Evolutionary conservation across 2,329 filamentous ascomycete species (phyloP).

Genomic region (Colletotrichum falcatum): DNA sequence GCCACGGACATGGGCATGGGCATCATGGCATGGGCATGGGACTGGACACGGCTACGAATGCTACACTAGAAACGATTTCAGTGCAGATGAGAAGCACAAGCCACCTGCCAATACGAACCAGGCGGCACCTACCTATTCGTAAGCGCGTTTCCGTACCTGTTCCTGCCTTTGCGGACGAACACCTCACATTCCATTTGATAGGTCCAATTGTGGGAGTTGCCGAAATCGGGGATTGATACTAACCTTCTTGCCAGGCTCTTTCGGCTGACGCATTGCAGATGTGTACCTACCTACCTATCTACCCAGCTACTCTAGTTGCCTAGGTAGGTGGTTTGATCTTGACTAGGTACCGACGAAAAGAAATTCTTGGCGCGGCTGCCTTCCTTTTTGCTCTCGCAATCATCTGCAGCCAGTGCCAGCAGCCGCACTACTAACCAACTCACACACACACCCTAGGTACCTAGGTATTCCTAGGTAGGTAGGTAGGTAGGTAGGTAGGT

Average conservation of each 20-base stretch:
- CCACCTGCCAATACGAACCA: slow-evolving; percentile 28
- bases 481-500: too few species aligned
- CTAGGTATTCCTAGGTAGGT: too few species aligned
- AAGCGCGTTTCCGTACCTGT: neutral
- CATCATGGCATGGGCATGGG: neutral
- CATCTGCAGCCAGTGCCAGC: slow-evolving; percentile 11
- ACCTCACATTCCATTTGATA: neutral
- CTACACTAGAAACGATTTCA: neutral
- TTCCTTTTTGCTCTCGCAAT: slow-evolving; percentile 21
- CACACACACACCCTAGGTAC: too few species aligned
- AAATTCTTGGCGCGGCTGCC: slow-evolving; percentile 8
- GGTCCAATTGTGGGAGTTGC: neutral
- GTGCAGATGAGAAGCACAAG: slow-evolving; percentile 18
- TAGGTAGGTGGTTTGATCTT: too few species aligned
- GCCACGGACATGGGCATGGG: too few species aligned
- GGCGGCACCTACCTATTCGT: neutral
- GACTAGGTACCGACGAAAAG: slow-evolving; percentile 16
- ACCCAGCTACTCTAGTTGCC: too few species aligned
- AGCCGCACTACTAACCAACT: neutral
- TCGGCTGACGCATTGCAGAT: neutral
- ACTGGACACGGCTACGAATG: neutral
- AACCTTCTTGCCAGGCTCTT: neutral
- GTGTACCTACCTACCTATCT: neutral
- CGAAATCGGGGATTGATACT: neutral
- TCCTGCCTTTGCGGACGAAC: neutral